Evolutionary conservation across 192 early-diverging fungal genomes (phyloP).

Genomic region (Kappamyces sp.): DNA sequence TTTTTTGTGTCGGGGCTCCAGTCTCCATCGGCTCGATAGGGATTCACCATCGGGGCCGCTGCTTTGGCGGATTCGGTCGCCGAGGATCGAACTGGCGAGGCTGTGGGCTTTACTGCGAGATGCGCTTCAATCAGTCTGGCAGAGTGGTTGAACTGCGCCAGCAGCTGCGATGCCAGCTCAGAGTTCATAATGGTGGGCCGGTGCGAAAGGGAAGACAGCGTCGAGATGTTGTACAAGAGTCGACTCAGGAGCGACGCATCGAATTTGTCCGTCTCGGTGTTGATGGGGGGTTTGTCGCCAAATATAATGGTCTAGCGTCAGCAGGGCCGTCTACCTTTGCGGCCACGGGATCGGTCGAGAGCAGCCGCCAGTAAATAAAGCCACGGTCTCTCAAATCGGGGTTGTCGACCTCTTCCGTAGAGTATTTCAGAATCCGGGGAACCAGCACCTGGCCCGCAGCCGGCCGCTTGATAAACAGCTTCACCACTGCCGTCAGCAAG

Average conservation of each 20-base stretch:
- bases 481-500: slow-evolving; percentile 91
- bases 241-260: slow-evolving; percentile 80
- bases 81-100: no score
- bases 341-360: slow-evolving; percentile 88
- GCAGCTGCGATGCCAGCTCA: neutral
- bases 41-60: slow-evolving; percentile 8
- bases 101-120: no score
- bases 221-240: slow-evolving; percentile 78
- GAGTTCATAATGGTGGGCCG: slow-evolving; percentile 71
- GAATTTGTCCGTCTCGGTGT: slow-evolving; percentile 89
- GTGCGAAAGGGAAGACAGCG: slow-evolving; percentile 85
- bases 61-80: no score
- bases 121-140: no score
- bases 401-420: slow-evolving; percentile 92
- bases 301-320: slow-evolving; percentile 71
- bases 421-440: slow-evolving; percentile 88
- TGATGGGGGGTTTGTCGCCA: slow-evolving; percentile 89
- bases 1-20: no score
- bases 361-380: slow-evolving; percentile 95
- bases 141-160: neutral
- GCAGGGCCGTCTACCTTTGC: slow-evolving; percentile 53
- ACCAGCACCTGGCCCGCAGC: slow-evolving; percentile 87
- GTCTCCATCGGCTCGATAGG: slow-evolving; percentile 2
- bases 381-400: slow-evolving; percentile 97
- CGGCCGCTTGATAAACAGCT: slow-evolving; percentile 92